Base-by-base conservation (phyloP, 1,284 basidiomycete genomes). In the Flammula alnicola region DNA sequence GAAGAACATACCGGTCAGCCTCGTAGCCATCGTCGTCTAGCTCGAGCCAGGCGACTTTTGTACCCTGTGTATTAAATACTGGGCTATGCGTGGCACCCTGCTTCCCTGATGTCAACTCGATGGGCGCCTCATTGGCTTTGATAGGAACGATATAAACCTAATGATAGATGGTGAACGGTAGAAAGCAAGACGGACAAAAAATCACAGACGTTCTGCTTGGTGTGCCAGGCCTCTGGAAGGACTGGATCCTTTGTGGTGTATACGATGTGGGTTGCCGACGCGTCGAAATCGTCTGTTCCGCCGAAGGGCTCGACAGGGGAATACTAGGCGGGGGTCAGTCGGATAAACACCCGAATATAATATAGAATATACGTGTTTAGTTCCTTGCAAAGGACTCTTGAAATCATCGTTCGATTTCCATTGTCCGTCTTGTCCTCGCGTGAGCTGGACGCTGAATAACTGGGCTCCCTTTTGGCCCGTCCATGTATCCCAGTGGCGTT, bases 401-500 rank as follows among this genome's bases (percentile, higher is more conserved):
- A 84, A 88, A 5, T 79, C 65, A 2, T 69, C 62, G 2, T 74
- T 79, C 29, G 86, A 71, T 10, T 65, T 55, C 80, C 84, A 90
- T 45, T 75, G 76, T 29, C 68, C 72, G 44, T 78, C 75, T 6
- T 70, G 60, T 17, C 73, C 70, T 54, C 77, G 74, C 19, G 61
- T 63, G 11, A 95, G 68, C 41, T 70, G 65, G 36, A 87, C 81
- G 26, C 80, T 80, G 66, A 93, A 92, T 47, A 93, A 69, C 32
- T 84, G 80, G 19, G 80, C 70, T 47, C 78, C 79, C 63, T 92
- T 94, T 7, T 84, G 84, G 2, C 81, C 81, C 31, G 80, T 75
- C 92, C 93, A 96, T 4, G 82, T 86, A 68, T 95, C 93, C 94
- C 94, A 97, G 58, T 96, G 93, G 19, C 93, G 77, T 32, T 66